Conservation (phyloP, 2,329 filamentous ascomycete genomes). For the Ceratocystis variospora region DNA sequence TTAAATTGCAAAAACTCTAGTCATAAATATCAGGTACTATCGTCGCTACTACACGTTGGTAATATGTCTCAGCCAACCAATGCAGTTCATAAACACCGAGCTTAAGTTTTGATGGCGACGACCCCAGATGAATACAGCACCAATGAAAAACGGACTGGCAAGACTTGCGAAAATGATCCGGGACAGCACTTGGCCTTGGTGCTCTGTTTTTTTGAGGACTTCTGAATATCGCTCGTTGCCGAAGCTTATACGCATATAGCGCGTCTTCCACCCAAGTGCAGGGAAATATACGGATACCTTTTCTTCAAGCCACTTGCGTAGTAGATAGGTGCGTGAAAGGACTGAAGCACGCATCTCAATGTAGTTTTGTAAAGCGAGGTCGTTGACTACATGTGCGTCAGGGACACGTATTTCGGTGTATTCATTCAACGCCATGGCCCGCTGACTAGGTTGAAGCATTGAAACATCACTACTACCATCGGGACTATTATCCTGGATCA, state of each 20-base stretch:
- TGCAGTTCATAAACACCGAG: background rate
- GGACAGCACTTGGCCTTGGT: constrained; percentile 49
- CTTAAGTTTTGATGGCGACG: constrained; percentile 4
- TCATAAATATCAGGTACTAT: too few species aligned
- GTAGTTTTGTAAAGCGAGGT: constrained; percentile 83
- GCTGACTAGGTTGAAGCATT: constrained; percentile 40
- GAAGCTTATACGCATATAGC: constrained; percentile 87
- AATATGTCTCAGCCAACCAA: background rate
- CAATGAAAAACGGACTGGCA: constrained; percentile 13
- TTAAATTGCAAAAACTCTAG: too few species aligned
- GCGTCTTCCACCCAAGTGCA: constrained; percentile 71
- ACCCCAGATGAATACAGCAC: constrained; percentile 10
- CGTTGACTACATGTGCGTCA: constrained; percentile 82
- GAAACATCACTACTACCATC: constrained; percentile 26
- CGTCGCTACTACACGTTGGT: too few species aligned
- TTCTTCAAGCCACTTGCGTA: constrained; percentile 81
- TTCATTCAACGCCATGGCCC: constrained; percentile 50
- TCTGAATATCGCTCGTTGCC: constrained; percentile 84
- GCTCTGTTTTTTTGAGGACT: constrained; percentile 54
- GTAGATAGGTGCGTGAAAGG: constrained; percentile 57
- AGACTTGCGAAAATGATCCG: background rate
- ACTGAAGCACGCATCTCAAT: constrained; percentile 86
- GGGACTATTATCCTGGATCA: constrained; percentile 33
- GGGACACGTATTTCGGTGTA: constrained; percentile 62
- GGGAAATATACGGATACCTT: constrained; percentile 63